Percentiles rank a stretch among this genome's conserved stretches.
Evolutionary conservation across 1,284 basidiomycete genomes (phyloP).

Genomic region (Golubevia pallescens): DNA sequence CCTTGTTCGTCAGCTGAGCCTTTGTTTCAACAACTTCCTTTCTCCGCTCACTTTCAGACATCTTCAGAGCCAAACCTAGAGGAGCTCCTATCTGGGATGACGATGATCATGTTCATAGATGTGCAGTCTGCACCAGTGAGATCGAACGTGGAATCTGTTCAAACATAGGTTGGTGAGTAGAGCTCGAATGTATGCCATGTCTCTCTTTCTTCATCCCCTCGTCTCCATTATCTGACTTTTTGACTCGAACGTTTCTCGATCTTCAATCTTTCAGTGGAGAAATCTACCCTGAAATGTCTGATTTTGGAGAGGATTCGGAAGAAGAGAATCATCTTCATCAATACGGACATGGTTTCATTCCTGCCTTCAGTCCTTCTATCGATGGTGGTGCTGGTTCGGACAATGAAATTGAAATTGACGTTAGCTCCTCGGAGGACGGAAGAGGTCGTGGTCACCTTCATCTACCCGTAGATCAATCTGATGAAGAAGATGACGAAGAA

Average conservation of each 20-base stretch:
- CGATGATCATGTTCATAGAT: constrained; percentile 43
- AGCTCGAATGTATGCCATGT: constrained; percentile 15
- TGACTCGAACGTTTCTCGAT: constrained; percentile 3
- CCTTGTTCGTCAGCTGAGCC: too few relatives aligned
- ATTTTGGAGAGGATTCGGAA: constrained; percentile 10
- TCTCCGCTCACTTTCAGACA: constrained; percentile 6
- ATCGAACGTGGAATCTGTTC: constrained; percentile 43
- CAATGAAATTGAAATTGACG: neutral
- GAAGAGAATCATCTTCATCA: neutral
- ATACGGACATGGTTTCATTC: constrained; percentile 3
- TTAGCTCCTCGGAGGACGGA: neutral
- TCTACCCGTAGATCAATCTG: neutral
- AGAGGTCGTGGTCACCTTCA: neutral
- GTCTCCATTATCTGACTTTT: constrained; percentile 8
- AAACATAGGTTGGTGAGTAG: constrained; percentile 38
- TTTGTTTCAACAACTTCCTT: neutral
- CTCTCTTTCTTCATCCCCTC: constrained; percentile 2
- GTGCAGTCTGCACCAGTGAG: constrained; percentile 46
- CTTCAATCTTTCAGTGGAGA: constrained; percentile 6
- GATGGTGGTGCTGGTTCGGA: neutral
- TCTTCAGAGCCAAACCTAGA: constrained; percentile 29
- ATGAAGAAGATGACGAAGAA: constrained; percentile 13
- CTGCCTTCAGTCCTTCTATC: constrained; percentile 1
- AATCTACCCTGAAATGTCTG: constrained; percentile 18
- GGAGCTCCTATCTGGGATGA: constrained; percentile 43